Evolutionary conservation across 345 rosid species (phyloP), one percentile per base, ranked within the genome.

Genomic region (Eucalyptus pauciflora): DNA sequence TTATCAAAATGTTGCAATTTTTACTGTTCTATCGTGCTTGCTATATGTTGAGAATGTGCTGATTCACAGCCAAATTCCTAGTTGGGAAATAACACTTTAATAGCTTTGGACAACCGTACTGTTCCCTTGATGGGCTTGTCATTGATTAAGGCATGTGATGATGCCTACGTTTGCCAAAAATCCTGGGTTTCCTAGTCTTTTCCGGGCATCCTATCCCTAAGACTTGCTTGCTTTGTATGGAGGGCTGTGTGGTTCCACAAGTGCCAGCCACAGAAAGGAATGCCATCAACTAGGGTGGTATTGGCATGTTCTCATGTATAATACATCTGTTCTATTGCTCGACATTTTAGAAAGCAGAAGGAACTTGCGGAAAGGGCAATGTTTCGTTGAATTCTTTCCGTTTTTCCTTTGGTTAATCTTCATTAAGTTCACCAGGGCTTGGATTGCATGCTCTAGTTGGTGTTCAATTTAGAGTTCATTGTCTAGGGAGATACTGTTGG

Each of bases 261-360:
- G 83, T 89, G 87, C 88, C 90, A 86, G 60, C 64, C 69, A 25
- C n/a, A 89, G n/a, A 89, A 54, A 67, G 52, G 90, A 89, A 89
- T 86, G 90, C 90, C 54, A 8, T n/a, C 89, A 83, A 83, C 87
- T 83, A 52, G 89, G 89, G 89, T 3, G 25, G 52, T 83, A 87
- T 87, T 62, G 51, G 56, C 46, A 20, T 76, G 46, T 37, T 37
- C 83, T 48, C 48, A 76, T 64, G 8, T 64, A n/a, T 64, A 31
- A 64, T 64, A 64, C 9, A 8, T 64, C 76, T 64, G 31, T 37
- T 37, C 48, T 20, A 37, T 76, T 76, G 83, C 15, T 76, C 1
- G 8, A 76, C 48, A 37, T 76, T 76, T 33, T 76, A 76, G 83
- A 76, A 76, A 76, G 46, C 83, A 37, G 83, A 76, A 76, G 48